Evolutionary conservation across 2,329 filamentous ascomycete genomes (phyloP).

Genomic region (Ceratocystis harringtonii): DNA sequence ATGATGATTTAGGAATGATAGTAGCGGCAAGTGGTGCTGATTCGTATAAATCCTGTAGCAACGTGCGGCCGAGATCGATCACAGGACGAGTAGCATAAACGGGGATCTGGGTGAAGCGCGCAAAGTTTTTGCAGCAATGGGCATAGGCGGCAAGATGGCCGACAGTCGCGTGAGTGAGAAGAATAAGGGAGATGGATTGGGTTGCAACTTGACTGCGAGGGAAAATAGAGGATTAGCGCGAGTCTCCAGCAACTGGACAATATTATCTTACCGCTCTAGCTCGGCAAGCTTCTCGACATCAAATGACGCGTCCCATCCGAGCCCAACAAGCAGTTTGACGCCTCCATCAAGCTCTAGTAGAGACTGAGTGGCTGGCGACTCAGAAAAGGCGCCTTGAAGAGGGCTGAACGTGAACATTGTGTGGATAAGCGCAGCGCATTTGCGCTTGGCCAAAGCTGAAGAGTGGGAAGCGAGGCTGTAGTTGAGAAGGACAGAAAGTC

Average conservation of each 20-base stretch:
- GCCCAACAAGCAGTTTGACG: slow-evolving; percentile 85
- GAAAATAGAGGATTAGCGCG: not conserved
- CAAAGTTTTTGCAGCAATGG: slow-evolving; percentile 93
- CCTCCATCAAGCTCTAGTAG: slow-evolving; percentile 91
- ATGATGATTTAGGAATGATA: slow-evolving; percentile 56
- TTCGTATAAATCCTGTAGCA: slow-evolving; percentile 82
- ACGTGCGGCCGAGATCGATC: slow-evolving; percentile 77
- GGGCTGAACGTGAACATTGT: slow-evolving; percentile 93
- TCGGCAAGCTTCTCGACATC: slow-evolving; percentile 67
- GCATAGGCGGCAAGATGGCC: slow-evolving; percentile 86
- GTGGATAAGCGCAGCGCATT: slow-evolving; percentile 16
- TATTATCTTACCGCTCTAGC: slow-evolving; percentile 58
- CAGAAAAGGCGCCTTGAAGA: slow-evolving; percentile 77
- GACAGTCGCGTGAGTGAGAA: slow-evolving; percentile 85
- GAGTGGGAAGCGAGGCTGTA: not conserved
- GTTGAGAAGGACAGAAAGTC: not conserved
- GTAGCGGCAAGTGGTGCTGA: slow-evolving; percentile 80
- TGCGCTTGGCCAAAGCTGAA: not conserved
- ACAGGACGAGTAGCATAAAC: slow-evolving; percentile 90
- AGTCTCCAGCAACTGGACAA: not conserved
- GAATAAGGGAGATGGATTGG: slow-evolving; percentile 59
- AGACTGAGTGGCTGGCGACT: slow-evolving; percentile 81
- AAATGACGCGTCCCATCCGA: slow-evolving; percentile 92
- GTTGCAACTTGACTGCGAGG: slow-evolving; percentile 67
- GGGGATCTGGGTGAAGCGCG: slow-evolving; percentile 79